Base-by-base conservation (phyloP, 176 grass and related monocot genomes). In the Carex myosuroides region DNA sequence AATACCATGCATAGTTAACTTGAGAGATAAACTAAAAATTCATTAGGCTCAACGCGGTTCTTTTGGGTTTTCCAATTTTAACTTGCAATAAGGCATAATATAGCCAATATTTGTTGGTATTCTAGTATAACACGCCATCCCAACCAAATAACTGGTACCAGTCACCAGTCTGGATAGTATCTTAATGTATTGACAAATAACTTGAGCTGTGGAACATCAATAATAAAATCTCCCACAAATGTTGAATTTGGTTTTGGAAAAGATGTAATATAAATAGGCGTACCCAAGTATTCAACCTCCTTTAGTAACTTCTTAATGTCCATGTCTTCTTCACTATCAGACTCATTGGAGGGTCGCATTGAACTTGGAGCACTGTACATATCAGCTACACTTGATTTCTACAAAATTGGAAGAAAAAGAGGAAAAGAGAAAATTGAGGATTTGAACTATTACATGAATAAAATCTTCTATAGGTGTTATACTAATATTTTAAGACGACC, bases 251-350 rank as follows among this genome's bases (percentile, higher is more conserved):
- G 64, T 57, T 42, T 56, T 14, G 50, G 3, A 55, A 55, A 56
- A 29, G 55, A 57, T 18, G 2, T n/a, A 78, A 33, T 78, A 33
- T 29, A 57, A 78, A 32, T 57, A 78, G 21, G 13, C 90, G 85
- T 90, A 97, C 95, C 90, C 33, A 97, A 88, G 76, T 92, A 87
- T 82, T 97, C 88, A 30, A 97, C 90, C 79, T 92, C 92, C 83
- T 97, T 91, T 60, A 97, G 63, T 65, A 97, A 35, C 85, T 91
- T 98, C 33, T 70, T 85, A 32, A 98, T 91, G 82, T 97, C 92
- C 56, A 94, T 90, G 39, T 92, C 84, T 91, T 90, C 86, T 81
- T 94, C 92, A 12, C 85, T 88, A 18, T 98, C 95, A 42, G 90
- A 89, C 18, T 66, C 70, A 72, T 88, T 63, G 6, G 50, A 53